phyloP scores from a whole-genome alignment of 441 rosid species.

The Heliophila coronopifolia region DNA sequence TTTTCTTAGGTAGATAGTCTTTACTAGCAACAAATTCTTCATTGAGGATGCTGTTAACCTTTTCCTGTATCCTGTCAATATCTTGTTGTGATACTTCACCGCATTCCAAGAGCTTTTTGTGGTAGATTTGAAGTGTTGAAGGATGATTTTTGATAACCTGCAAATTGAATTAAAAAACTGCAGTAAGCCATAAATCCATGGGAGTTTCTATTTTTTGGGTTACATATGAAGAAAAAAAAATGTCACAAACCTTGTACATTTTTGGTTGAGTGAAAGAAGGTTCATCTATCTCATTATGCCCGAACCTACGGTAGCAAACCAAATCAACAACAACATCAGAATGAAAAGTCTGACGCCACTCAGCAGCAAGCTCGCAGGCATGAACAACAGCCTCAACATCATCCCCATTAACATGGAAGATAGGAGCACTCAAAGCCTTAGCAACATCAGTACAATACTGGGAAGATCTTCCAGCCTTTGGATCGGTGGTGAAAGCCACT shows the following conservation, averaged over 20 bases:
- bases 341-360: constrained; percentile 96
- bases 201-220: neutral
- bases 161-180: constrained; percentile 5
- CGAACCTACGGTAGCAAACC: constrained; percentile 85
- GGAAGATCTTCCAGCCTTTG: constrained; percentile 85
- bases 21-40: constrained; percentile 81
- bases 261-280: constrained; percentile 95
- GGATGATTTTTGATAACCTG: constrained; percentile 84
- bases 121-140: constrained; percentile 75
- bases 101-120: constrained; percentile 59
- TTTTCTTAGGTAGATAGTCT: constrained; percentile 69
- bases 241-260: constrained; percentile 68
- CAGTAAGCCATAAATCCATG: neutral
- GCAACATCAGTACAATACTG: constrained; percentile 98
- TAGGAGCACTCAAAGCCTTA: constrained; percentile 88
- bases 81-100: constrained; percentile 68
- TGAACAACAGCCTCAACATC: constrained; percentile 94
- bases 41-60: constrained; percentile 70
- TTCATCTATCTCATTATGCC: constrained; percentile 92
- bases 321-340: constrained; percentile 92
- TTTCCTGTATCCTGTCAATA: constrained; percentile 55
- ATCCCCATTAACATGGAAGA: constrained; percentile 90
- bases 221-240: neutral
- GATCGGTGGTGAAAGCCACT: constrained; percentile 97
- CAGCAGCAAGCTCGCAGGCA: constrained; percentile 93